Conservation (phyloP, 1,284 basidiomycete genomes). For the Vanrija sp. region DNA sequence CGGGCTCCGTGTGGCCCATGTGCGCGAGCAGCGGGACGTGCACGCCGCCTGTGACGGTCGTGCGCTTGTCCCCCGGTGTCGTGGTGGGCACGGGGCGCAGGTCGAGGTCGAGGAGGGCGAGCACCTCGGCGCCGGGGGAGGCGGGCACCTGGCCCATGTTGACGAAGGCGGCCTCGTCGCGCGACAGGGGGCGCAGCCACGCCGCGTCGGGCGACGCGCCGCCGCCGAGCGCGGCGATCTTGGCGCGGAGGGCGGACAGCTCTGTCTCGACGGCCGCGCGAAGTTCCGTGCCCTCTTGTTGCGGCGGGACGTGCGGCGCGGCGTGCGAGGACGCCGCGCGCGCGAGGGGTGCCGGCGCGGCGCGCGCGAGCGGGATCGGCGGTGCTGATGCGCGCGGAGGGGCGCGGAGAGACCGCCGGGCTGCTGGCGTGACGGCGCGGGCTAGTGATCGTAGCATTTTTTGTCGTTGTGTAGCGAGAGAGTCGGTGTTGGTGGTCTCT, state of each 20-base stretch:
- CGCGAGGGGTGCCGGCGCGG: too few species aligned
- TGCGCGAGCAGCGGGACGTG: slow-evolving; percentile 16
- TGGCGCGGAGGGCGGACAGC: not conserved
- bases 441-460: too few species aligned
- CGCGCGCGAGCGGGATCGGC: too few species aligned
- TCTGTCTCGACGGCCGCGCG: slow-evolving; percentile 7
- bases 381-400: too few species aligned
- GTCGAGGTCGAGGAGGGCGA: slow-evolving; percentile 13
- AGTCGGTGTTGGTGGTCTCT: too few species aligned
- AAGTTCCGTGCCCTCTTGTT: not conserved
- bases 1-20: slow-evolving; percentile 6
- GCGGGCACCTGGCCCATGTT: slow-evolving; percentile 19
- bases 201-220: not conserved
- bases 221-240: not conserved
- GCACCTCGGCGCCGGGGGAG: slow-evolving; percentile 3
- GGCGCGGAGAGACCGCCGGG: too few species aligned
- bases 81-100: not conserved
- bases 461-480: too few species aligned
- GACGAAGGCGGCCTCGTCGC: slow-evolving; percentile 12
- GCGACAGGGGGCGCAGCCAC: slow-evolving; percentile 8
- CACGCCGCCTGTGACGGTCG: slow-evolving; percentile 5
- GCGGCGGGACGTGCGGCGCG: too few species aligned
- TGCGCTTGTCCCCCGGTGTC: not conserved
- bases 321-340: too few species aligned
- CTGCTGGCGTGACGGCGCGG: too few species aligned